A percentile compares a stretch with the other conserved stretches of the same genome.
Evolutionary conservation across 352 stramenopile genomes (phyloP).

Genomic region (Phytophthora ohioensis): DNA sequence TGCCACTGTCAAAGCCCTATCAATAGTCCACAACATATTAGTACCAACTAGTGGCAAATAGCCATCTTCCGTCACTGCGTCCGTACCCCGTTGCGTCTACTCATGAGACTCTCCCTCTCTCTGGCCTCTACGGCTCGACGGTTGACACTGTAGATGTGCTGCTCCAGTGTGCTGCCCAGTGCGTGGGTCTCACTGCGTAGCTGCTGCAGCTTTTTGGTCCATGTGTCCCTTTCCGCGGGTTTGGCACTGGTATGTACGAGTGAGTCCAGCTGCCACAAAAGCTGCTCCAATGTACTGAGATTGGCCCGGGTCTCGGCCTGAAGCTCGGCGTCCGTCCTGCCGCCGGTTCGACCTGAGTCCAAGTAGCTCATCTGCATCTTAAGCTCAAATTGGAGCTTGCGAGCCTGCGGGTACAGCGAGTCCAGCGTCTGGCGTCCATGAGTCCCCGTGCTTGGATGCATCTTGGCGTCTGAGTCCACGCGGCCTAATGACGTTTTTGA

Average conservation of each 20-base stretch:
- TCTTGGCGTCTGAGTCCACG: not conserved
- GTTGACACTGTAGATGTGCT: slow-evolving; percentile 79
- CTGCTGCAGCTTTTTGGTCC: slow-evolving; percentile 83
- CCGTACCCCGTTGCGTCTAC: slow-evolving; percentile 59
- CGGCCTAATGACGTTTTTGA: not conserved
- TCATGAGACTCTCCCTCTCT: slow-evolving; percentile 82
- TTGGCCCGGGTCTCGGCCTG: slow-evolving; percentile 77
- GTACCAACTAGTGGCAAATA: not conserved
- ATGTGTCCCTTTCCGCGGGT: slow-evolving; percentile 71
- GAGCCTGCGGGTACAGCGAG: slow-evolving; percentile 81
- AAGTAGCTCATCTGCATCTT: slow-evolving; percentile 92
- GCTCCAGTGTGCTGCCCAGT: slow-evolving; percentile 75
- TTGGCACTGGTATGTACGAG: slow-evolving; percentile 70
- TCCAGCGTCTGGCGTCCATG: slow-evolving; percentile 54
- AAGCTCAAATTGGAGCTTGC: slow-evolving; percentile 89
- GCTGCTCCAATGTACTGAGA: slow-evolving; percentile 73
- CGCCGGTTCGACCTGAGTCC: slow-evolving; percentile 65
- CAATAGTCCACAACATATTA: slow-evolving; percentile 4
- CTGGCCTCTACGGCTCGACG: slow-evolving; percentile 71
- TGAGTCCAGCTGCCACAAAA: slow-evolving; percentile 87
- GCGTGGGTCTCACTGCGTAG: slow-evolving; percentile 75
- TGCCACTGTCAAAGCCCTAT: slow-evolving; percentile 72
- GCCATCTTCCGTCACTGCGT: not conserved
- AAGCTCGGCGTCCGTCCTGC: slow-evolving; percentile 63
- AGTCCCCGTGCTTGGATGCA: not conserved